Evolutionary conservation across 2,329 filamentous ascomycete species (phyloP).

Genomic region (Dendrostoma leiphaemia): DNA sequence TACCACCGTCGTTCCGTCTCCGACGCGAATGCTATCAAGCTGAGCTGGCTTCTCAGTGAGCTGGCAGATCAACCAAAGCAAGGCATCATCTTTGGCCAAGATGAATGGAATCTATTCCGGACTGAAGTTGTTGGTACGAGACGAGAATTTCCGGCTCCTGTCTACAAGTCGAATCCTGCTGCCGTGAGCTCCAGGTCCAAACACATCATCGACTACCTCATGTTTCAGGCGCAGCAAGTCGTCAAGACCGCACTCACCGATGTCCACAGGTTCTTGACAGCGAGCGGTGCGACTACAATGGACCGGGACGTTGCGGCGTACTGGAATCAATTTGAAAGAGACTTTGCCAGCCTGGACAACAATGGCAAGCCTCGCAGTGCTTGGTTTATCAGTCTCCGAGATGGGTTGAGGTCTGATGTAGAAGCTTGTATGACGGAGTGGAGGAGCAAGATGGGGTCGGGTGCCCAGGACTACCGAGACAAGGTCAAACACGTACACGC

Average conservation of each 20-base stretch:
- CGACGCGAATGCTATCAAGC: conserved; percentile 39
- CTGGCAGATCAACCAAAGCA: conserved; percentile 60
- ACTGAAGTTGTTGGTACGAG: conserved; percentile 18
- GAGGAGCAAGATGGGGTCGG: conserved; percentile 20
- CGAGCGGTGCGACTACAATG: conserved; percentile 1
- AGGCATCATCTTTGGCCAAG: conserved; percentile 45
- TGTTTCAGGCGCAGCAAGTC: conserved; percentile 48
- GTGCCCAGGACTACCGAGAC: conserved; percentile 17
- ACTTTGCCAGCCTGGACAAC: conserved; percentile 25
- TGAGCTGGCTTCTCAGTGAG: conserved; percentile 51
- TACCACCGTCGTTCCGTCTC: conserved; percentile 57
- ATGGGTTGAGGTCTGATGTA: conserved; percentile 29
- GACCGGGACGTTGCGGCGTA: conserved; percentile 22
- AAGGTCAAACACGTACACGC: conserved; percentile 37
- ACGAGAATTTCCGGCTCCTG: conserved; percentile 1
- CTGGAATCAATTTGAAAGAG: conserved; percentile 36
- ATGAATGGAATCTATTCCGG: conserved; percentile 40
- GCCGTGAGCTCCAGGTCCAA: conserved; percentile 15
- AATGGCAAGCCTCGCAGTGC: conserved; percentile 8
- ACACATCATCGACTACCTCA: conserved; percentile 64
- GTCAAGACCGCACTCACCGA: conserved; percentile 36
- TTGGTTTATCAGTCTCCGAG: conserved; percentile 6
- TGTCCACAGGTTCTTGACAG: conserved; percentile 25
- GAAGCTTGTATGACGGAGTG: conserved; percentile 30
- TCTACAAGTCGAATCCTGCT: neutral